phyloP scores from a whole-genome alignment of 192 early-diverging fungal species.

The Coemansia brasiliensis region DNA sequence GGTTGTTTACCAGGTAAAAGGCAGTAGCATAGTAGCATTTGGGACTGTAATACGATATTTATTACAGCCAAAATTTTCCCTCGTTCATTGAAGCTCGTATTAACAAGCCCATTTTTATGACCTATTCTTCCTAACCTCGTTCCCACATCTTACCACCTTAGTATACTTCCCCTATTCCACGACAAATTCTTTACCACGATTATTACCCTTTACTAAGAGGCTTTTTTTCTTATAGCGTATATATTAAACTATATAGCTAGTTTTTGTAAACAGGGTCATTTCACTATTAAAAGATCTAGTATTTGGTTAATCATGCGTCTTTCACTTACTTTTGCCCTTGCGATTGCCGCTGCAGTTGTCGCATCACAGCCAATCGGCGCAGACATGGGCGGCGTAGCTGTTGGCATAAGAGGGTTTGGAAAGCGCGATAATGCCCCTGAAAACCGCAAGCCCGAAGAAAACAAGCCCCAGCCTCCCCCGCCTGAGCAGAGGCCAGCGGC shows the following conservation, averaged over 20 bases:
- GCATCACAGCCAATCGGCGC: slow-evolving; percentile 9
- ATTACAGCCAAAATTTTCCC: not conserved
- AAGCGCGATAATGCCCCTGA: slow-evolving; percentile 3
- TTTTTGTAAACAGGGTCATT: too few species aligned
- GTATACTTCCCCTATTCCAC: not conserved
- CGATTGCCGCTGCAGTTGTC: slow-evolving; percentile 12
- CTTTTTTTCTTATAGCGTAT: too few species aligned
- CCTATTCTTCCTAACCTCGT: not conserved
- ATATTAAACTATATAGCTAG: too few species aligned
- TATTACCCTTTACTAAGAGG: too few species aligned
- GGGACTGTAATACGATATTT: not conserved
- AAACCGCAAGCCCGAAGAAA: not conserved
- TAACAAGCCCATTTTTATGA: not conserved
- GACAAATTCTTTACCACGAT: not conserved
- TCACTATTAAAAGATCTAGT: too few species aligned
- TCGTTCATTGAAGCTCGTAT: not conserved
- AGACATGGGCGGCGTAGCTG: not conserved
- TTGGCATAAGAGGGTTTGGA: not conserved
- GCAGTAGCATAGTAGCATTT: too few species aligned
- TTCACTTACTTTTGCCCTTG: slow-evolving; percentile 17
- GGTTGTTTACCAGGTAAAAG: too few species aligned
- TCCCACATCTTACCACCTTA: too few species aligned
- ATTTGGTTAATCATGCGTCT: slow-evolving; percentile 13
- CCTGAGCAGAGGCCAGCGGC: not conserved
- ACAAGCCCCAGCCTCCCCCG: not conserved